A percentile compares a stretch with the other conserved stretches of the same genome.
phyloP scores from a whole-genome alignment of 2,329 filamentous ascomycete species.

The Colletotrichum noveboracense region DNA sequence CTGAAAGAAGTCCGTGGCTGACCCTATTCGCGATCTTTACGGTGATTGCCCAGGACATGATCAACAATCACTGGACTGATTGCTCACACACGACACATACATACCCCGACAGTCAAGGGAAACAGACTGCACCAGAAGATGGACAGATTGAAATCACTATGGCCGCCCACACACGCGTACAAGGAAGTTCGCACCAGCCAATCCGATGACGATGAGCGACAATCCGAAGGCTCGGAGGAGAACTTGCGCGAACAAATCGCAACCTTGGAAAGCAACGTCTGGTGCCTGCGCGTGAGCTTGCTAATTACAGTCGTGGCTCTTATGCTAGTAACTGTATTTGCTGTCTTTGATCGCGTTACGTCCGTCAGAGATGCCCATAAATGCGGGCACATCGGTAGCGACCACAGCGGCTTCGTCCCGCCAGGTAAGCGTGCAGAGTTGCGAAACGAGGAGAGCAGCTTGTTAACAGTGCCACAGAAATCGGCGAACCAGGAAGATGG shows the following conservation, averaged over 20 bases:
- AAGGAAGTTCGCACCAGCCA: background rate
- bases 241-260: background rate
- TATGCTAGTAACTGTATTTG: background rate
- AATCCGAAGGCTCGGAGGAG: background rate
- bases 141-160: background rate
- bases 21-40: background rate
- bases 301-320: background rate
- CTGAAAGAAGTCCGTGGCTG: background rate
- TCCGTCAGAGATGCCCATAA: background rate
- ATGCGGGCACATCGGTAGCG: slow-evolving; percentile 6
- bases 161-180: background rate
- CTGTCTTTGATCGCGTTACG: background rate
- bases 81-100: no score
- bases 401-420: slow-evolving; percentile 6
- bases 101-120: no score
- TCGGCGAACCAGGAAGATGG: slow-evolving; percentile 3
- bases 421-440: background rate
- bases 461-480: background rate
- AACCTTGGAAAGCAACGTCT: background rate
- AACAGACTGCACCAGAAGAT: background rate
- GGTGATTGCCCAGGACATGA: no score
- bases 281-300: slow-evolving; percentile 7
- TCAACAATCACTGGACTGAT: no score
- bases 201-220: slow-evolving; percentile 2
- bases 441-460: background rate